These are phyloP conservation scores for Alternaria hordeiaustralica DNA, from an alignment of 2,329 filamentous ascomycete genomes.

Conservation along the genomic window DNA sequence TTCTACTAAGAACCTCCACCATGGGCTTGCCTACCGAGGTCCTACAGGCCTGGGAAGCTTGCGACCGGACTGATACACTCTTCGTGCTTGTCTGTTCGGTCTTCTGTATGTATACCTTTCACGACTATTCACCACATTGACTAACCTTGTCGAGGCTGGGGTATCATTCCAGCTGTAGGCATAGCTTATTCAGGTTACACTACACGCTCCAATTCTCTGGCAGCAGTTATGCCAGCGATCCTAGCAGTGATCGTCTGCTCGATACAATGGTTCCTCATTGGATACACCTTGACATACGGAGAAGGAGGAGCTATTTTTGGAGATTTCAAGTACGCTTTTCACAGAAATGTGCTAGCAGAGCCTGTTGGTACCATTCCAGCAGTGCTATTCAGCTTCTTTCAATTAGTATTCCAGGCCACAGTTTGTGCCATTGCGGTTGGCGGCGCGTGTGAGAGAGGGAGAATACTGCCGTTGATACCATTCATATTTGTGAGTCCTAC, in stretches of 20 bases:
- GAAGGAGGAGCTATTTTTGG: constrained; percentile 56
- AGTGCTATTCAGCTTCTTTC: constrained; percentile 60
- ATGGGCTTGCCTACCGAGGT: constrained; percentile 39
- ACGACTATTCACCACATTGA: neutral
- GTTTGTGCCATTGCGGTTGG: constrained; percentile 60
- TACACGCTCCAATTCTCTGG: constrained; percentile 56
- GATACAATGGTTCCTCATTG: constrained; percentile 59
- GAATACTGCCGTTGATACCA: constrained; percentile 55
- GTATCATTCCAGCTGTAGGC: constrained; percentile 60
- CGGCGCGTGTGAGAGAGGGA: constrained; percentile 57
- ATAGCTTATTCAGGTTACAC: constrained; percentile 60
- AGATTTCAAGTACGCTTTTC: constrained; percentile 55
- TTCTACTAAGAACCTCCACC: neutral
- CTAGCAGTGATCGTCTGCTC: constrained; percentile 57
- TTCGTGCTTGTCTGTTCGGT: constrained; percentile 60
- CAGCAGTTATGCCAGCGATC: constrained; percentile 57
- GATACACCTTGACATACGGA: constrained; percentile 58
- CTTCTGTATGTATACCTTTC: constrained; percentile 46
- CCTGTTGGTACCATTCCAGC: constrained; percentile 59
- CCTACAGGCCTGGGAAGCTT: constrained; percentile 57
- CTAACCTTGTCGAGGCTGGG: constrained; percentile 48
- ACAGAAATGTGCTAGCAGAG: constrained; percentile 55
- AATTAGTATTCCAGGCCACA: constrained; percentile 59
- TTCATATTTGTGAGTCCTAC: constrained; percentile 52
- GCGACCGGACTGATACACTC: constrained; percentile 60